phyloP scores from a whole-genome alignment of 2,329 filamentous ascomycete species.

The Microascus cirrosus region DNA sequence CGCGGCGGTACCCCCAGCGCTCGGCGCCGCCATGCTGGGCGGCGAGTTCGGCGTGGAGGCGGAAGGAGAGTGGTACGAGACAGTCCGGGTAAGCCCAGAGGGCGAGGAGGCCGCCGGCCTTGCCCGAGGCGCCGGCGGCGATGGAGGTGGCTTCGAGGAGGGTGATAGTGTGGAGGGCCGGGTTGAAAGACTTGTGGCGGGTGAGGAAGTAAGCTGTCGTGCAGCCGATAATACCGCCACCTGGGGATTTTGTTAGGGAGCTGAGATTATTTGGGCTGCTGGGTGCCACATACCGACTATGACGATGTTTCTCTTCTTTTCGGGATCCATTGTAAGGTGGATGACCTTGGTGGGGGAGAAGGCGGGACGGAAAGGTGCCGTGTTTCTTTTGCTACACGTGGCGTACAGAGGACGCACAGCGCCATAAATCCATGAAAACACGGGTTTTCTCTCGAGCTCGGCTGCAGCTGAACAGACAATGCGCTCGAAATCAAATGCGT shows the following conservation, averaged over 20 bases:
- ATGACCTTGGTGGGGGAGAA: neutral
- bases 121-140: constrained; percentile 86
- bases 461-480: neutral
- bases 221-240: constrained; percentile 86
- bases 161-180: constrained; percentile 64
- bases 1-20: constrained; percentile 75
- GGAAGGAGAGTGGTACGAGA: constrained; percentile 78
- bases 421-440: neutral
- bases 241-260: constrained; percentile 26
- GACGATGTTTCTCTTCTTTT: constrained; percentile 30
- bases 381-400: neutral
- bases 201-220: constrained; percentile 88
- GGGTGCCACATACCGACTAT: constrained; percentile 30
- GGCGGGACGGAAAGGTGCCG: neutral
- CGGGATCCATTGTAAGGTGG: neutral
- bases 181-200: constrained; percentile 71
- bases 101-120: constrained; percentile 82
- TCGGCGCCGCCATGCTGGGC: constrained; percentile 67
- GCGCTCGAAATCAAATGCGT: neutral
- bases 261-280: neutral
- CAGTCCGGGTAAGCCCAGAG: constrained; percentile 83
- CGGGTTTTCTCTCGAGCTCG: neutral
- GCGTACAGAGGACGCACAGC: neutral
- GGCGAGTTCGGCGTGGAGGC: constrained; percentile 74
- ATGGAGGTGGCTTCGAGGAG: constrained; percentile 78